Evolutionary conservation across 495 filamentous ascomycete genomes (phyloP).

Genomic region (Rhypophila decipiens): DNA sequence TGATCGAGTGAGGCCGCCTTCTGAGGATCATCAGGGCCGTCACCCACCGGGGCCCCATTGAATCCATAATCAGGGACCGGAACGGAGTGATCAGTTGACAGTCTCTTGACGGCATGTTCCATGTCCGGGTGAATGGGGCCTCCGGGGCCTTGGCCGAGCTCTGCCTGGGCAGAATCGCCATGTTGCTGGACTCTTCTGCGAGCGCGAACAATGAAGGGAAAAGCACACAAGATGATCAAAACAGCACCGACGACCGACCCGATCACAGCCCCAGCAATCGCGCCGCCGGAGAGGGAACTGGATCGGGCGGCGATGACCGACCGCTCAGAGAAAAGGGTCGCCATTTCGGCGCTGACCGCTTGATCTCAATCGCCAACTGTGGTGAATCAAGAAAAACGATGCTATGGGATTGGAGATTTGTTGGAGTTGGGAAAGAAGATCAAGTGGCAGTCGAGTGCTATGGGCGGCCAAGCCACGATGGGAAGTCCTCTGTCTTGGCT

Average conservation of each 20-base stretch:
- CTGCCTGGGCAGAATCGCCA: slow-evolving; percentile 20
- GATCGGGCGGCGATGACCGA: slow-evolving; percentile 23
- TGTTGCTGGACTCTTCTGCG: slow-evolving; percentile 15
- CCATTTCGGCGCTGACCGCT: slow-evolving; percentile 13
- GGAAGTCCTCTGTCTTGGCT: not conserved
- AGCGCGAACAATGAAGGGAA: slow-evolving; percentile 28
- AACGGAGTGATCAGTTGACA: slow-evolving; percentile 12
- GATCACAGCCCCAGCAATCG: slow-evolving; percentile 31
- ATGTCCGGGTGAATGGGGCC: slow-evolving; percentile 19
- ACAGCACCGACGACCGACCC: slow-evolving; percentile 25
- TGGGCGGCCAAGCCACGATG: slow-evolving; percentile 1
- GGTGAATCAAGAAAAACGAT: not conserved
- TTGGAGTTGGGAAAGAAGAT: not conserved
- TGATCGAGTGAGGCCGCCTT: slow-evolving; percentile 11
- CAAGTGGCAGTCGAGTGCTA: not conserved
- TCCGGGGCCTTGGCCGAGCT: slow-evolving; percentile 30
- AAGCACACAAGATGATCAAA: slow-evolving; percentile 25
- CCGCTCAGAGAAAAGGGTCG: slow-evolving; percentile 13
- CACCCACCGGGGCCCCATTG: slow-evolving; percentile 2
- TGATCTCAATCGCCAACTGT: not conserved
- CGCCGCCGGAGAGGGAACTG: slow-evolving; percentile 19
- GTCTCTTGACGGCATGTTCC: slow-evolving; percentile 19
- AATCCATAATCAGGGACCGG: slow-evolving; percentile 1
- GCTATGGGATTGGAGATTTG: not conserved
- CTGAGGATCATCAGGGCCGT: slow-evolving; percentile 12